These are phyloP conservation scores for Ganoderma boninense DNA, from an alignment of 1,284 basidiomycete genomes.

Conservation along the genomic window DNA sequence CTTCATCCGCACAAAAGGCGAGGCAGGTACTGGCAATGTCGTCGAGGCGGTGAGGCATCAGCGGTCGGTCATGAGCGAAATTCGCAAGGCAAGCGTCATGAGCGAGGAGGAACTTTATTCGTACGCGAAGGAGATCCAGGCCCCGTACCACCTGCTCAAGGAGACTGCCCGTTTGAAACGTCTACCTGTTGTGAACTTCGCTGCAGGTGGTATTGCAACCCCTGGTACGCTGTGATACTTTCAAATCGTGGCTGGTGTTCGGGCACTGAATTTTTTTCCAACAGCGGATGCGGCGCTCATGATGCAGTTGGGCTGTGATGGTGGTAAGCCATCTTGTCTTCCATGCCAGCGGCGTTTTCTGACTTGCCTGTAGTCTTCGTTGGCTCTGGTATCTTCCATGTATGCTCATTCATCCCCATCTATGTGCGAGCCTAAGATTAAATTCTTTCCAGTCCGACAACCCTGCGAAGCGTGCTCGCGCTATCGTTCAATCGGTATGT, in stretches of 20 bases:
- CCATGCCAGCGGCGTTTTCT: constrained; percentile 24
- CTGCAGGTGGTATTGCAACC: constrained; percentile 97
- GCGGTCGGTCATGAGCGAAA: constrained; percentile 85
- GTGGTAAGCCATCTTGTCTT: constrained; percentile 65
- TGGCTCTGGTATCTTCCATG: constrained; percentile 94
- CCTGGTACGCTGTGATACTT: constrained; percentile 65
- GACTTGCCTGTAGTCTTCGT: constrained; percentile 74
- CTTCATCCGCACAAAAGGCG: constrained; percentile 97
- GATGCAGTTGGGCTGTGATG: constrained; percentile 99
- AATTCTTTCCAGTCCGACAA: constrained; percentile 77
- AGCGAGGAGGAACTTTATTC: constrained; percentile 96
- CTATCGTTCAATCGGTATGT: constrained; percentile 95
- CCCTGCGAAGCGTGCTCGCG: constrained; percentile 92
- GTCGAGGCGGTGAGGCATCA: constrained; percentile 97
- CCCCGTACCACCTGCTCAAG: constrained; percentile 97
- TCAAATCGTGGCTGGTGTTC: constrained; percentile 7
- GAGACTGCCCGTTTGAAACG: constrained; percentile 95
- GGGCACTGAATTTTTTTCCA: constrained; percentile 12
- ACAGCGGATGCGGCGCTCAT: constrained; percentile 95
- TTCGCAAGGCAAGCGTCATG: constrained; percentile 88
- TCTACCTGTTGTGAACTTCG: constrained; percentile 94
- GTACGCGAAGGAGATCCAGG: constrained; percentile 93
- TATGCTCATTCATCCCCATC: constrained; percentile 48
- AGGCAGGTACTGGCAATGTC: constrained; percentile 98
- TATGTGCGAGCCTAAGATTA: constrained; percentile 14